Evolutionary conservation across 306 rosid genomes (phyloP).

Genomic region (Neltuma alba): DNA sequence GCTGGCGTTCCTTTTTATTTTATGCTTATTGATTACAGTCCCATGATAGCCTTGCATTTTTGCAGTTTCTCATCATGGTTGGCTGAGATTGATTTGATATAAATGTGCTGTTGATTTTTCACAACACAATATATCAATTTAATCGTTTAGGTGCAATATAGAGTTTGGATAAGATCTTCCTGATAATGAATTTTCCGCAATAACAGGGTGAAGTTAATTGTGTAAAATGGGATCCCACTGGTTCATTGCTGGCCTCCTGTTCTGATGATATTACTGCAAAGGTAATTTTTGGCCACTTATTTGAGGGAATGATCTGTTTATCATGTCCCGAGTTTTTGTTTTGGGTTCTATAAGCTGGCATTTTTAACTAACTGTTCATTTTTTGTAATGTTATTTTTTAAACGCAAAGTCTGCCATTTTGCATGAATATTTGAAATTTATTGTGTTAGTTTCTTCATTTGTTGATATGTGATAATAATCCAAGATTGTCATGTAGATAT

Average conservation of each 20-base stretch:
- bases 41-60: not conserved
- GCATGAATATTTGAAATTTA: not conserved
- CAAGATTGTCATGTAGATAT: conserved; percentile 61
- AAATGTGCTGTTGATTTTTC: not conserved
- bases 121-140: not conserved
- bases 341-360: not conserved
- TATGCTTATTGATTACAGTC: conserved; percentile 25
- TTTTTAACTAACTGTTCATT: not conserved
- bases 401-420: not conserved
- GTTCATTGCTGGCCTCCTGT: conserved; percentile 88
- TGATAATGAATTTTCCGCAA: conserved; percentile 32
- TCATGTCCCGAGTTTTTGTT: not conserved
- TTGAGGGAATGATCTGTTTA: not conserved
- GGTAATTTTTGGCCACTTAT: conserved; percentile 44
- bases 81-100: conserved; percentile 25
- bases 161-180: conserved; percentile 28
- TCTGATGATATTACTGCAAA: conserved; percentile 92
- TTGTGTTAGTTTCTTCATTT: conserved; percentile 28
- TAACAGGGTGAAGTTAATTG: conserved; percentile 79
- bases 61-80: conserved; percentile 28
- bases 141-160: conserved; percentile 11
- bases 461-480: not conserved
- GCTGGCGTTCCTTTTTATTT: conserved; percentile 1
- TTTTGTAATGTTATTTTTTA: not conserved
- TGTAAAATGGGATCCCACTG: conserved; percentile 98